These are phyloP conservation scores for Eucalyptus tenuipes DNA, from an alignment of 345 rosid species.

Conservation along the genomic window DNA sequence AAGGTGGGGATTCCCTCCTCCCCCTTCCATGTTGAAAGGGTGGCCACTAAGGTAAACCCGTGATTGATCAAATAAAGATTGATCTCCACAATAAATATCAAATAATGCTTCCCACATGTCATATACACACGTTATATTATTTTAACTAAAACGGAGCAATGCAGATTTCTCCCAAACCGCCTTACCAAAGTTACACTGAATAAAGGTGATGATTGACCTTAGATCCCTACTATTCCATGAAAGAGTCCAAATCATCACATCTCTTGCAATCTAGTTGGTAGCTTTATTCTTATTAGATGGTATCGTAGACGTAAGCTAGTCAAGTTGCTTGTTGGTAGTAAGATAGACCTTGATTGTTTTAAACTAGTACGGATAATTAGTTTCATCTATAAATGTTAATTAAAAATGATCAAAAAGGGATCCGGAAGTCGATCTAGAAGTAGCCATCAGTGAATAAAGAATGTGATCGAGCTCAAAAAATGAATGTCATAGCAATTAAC, in stretches of 20 bases:
- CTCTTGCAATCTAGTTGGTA: background rate
- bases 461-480: background rate
- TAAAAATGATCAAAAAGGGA: too few relatives aligned
- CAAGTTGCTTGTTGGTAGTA: background rate
- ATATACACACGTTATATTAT: background rate
- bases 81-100: background rate
- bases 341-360: background rate
- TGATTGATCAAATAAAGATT: background rate
- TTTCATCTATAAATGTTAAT: background rate
- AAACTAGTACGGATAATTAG: background rate
- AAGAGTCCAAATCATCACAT: background rate
- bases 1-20: too few relatives aligned
- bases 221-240: background rate
- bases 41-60: too few relatives aligned
- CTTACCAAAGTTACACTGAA: too few relatives aligned
- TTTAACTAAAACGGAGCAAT: fast-evolving
- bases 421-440: fast-evolving
- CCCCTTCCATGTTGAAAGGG: too few relatives aligned
- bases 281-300: background rate
- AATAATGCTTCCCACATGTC: background rate
- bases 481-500: background rate
- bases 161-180: background rate
- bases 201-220: background rate
- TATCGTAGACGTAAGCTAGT: too few relatives aligned
- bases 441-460: background rate